A percentile compares a stretch with the other conserved stretches of the same genome.
Conservation (phyloP, 768 basidiomycete genomes). For the Mycena metata region DNA sequence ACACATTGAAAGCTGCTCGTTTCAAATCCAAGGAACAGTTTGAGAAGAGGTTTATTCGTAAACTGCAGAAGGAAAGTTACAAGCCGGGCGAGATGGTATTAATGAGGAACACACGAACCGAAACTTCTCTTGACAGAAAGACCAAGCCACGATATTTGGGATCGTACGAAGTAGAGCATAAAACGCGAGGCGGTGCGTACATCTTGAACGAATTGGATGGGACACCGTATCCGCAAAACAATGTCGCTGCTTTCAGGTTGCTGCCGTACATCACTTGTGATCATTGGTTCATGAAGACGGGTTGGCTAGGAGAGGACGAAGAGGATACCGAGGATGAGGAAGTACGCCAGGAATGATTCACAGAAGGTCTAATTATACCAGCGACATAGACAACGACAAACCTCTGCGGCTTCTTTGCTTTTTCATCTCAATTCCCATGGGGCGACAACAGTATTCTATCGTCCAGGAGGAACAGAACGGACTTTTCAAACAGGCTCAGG, state of each 20-base stretch:
- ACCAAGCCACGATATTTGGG: constrained; percentile 41
- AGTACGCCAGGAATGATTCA: no score
- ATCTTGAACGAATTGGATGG: constrained; percentile 27
- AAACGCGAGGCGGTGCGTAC: constrained; percentile 26
- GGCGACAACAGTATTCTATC: no score
- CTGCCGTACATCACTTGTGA: not conserved
- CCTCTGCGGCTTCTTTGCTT: no score
- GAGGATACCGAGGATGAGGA: not conserved
- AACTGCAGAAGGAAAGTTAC: constrained; percentile 32
- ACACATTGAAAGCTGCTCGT: constrained; percentile 31
- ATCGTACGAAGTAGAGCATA: constrained; percentile 39
- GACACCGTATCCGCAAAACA: constrained; percentile 5
- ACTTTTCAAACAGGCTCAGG: no score
- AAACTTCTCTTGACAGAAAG: constrained; percentile 31
- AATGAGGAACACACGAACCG: constrained; percentile 39
- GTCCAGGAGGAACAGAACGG: no score
- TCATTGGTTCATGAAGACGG: constrained; percentile 19
- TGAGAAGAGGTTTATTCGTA: constrained; percentile 30
- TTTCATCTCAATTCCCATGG: no score
- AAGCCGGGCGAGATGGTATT: constrained; percentile 41
- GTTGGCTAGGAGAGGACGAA: constrained; percentile 2
- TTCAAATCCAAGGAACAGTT: constrained; percentile 42
- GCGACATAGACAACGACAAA: no score
- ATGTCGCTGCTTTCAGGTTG: constrained; percentile 19
- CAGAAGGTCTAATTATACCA: no score